Conservation (phyloP, 2,329 filamentous ascomycete genomes). For the Endoconidiophora laricicola region DNA sequence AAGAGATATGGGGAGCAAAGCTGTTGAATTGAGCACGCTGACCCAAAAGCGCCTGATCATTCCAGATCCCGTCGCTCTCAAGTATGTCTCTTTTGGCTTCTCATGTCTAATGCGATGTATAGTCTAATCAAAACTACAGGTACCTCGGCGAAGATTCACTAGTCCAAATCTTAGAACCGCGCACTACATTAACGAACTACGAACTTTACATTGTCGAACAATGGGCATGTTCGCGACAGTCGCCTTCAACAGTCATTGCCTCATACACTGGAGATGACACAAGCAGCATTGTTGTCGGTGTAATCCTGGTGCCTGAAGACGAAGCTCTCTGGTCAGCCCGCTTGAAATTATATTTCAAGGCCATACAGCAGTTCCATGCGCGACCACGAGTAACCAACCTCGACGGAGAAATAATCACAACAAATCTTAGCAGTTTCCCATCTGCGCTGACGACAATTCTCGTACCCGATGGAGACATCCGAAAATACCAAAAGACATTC, state of each 20-base stretch:
- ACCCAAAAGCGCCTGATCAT: conserved; percentile 23
- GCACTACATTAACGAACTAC: conserved; percentile 58
- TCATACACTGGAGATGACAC: conserved; percentile 80
- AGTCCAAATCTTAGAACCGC: conserved; percentile 58
- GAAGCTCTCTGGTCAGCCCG: conserved; percentile 64
- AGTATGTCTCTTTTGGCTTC: conserved; percentile 21
- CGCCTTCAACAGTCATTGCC: conserved; percentile 80
- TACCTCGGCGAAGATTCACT: conserved; percentile 76
- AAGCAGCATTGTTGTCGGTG: conserved; percentile 61
- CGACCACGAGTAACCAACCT: conserved; percentile 64
- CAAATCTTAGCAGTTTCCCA: conserved; percentile 81
- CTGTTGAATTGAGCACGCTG: conserved; percentile 12
- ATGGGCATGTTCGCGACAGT: conserved; percentile 84
- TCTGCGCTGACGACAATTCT: conserved; percentile 84
- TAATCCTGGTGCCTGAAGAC: conserved; percentile 68
- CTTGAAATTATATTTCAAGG: conserved; percentile 70
- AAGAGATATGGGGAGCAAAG: conserved; percentile 21
- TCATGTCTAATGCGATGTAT: neutral
- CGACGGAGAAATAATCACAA: conserved; percentile 71
- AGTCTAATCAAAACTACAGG: conserved; percentile 20
- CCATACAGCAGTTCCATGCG: conserved; percentile 71
- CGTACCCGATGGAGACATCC: conserved; percentile 73
- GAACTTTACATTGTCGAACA: conserved; percentile 92
- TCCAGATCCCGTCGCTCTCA: conserved; percentile 41
- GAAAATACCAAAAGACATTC: conserved; percentile 64